A percentile compares a stretch with the other conserved stretches of the same genome.
These are phyloP conservation scores for Austropuccinia psidii DNA, from an alignment of 1,284 basidiomycete genomes.

Conservation along the genomic window DNA sequence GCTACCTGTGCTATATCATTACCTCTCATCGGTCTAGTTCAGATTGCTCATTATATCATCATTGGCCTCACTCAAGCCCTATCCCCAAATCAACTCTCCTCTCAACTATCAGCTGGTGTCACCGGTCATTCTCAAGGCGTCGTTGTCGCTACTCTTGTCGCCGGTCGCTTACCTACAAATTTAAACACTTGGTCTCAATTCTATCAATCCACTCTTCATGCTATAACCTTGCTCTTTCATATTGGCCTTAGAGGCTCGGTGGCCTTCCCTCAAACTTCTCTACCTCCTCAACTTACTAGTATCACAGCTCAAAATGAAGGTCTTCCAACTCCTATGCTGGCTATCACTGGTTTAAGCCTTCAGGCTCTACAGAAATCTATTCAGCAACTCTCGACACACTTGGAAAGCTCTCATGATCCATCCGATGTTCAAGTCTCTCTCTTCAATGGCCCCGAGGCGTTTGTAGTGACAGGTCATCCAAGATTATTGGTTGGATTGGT, in stretches of 20 bases:
- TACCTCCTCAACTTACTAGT: slow-evolving; percentile 78
- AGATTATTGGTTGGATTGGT: slow-evolving; percentile 87
- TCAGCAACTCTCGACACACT: slow-evolving; percentile 46
- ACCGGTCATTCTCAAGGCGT: slow-evolving; percentile 97
- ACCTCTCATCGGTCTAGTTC: slow-evolving; percentile 90
- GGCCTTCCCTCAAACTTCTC: slow-evolving; percentile 82
- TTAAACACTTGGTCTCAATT: slow-evolving; percentile 18
- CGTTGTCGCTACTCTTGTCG: slow-evolving; percentile 78
- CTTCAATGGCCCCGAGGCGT: slow-evolving; percentile 80
- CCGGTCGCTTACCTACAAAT: slow-evolving; percentile 45
- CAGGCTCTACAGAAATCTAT: slow-evolving; percentile 49
- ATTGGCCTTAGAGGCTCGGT: slow-evolving; percentile 17
- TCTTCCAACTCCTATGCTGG: slow-evolving; percentile 84
- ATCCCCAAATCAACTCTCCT: slow-evolving; percentile 46
- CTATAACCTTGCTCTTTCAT: slow-evolving; percentile 16
- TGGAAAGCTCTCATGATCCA: slow-evolving; percentile 49
- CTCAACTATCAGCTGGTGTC: slow-evolving; percentile 54
- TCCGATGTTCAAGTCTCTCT: slow-evolving; percentile 61
- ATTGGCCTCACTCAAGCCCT: slow-evolving; percentile 66
- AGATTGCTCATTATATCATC: slow-evolving; percentile 84
- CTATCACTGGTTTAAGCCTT: slow-evolving; percentile 72
- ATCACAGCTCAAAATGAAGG: slow-evolving; percentile 90
- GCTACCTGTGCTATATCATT: slow-evolving; percentile 92
- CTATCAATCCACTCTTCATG: not conserved
- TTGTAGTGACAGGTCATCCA: slow-evolving; percentile 87